Evolutionary conservation across 179 eudicot genomes (phyloP).

Genomic region (Corrigiola litoralis): DNA sequence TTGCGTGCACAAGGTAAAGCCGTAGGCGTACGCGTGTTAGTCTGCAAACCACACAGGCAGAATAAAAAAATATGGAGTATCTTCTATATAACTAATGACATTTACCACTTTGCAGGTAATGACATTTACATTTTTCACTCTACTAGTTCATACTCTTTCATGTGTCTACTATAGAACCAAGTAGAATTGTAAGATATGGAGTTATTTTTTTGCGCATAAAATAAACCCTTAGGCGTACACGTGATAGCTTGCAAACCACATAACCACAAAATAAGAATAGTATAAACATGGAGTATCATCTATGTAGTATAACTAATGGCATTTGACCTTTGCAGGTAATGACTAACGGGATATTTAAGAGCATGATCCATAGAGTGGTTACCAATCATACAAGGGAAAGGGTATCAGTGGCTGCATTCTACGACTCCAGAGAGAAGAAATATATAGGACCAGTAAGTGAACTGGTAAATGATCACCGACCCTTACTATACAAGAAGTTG

Average conservation of each 20-base stretch:
- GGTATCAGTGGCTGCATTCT: slow-evolving; percentile 40
- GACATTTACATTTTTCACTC: too few relatives aligned
- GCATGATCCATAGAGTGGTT: slow-evolving; percentile 49
- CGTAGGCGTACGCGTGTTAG: too few relatives aligned
- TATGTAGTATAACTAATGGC: not conserved
- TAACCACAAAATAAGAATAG: too few relatives aligned
- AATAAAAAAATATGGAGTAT: too few relatives aligned
- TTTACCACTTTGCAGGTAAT: too few relatives aligned
- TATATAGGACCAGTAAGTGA: slow-evolving; percentile 39
- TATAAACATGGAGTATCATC: not conserved
- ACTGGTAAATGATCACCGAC: slow-evolving; percentile 26
- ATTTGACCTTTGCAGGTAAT: slow-evolving; percentile 30
- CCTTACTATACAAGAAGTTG: slow-evolving; percentile 33
- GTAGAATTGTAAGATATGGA: not conserved
- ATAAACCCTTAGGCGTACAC: too few relatives aligned
- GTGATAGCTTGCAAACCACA: too few relatives aligned
- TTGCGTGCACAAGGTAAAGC: too few relatives aligned
- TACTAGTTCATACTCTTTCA: too few relatives aligned
- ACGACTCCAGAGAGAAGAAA: slow-evolving; percentile 30
- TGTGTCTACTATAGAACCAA: too few relatives aligned
- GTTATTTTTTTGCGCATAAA: not conserved
- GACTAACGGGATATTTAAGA: slow-evolving; percentile 51
- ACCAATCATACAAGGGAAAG: slow-evolving; percentile 39
- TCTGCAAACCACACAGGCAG: too few relatives aligned
- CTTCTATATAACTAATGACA: too few relatives aligned